Conservation (phyloP, 176 grass and related monocot genomes). For the Carex scoparia region DNA sequence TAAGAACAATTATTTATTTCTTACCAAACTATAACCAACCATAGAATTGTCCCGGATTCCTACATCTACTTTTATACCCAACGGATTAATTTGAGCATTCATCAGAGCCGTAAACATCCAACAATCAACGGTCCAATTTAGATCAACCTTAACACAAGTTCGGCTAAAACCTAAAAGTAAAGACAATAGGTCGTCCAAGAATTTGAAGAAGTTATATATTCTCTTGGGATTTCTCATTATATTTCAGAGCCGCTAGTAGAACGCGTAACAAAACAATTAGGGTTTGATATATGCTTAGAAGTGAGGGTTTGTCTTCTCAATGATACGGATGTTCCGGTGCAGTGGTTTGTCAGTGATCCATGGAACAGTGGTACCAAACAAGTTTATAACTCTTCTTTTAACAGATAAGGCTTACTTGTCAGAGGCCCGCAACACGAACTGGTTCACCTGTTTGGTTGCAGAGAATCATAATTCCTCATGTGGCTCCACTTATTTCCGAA, state of each 20-base stretch:
- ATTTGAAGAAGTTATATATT: neutral
- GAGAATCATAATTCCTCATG: neutral
- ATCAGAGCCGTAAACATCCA: neutral
- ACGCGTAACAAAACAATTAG: neutral
- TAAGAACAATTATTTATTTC: neutral
- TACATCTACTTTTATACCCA: neutral
- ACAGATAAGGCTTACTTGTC: neutral
- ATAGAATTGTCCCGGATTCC: neutral
- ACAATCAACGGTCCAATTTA: neutral
- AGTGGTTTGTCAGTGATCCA: neutral
- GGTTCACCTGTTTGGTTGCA: neutral
- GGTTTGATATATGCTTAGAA: neutral
- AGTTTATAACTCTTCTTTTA: neutral
- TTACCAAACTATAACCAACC: conserved; percentile 12
- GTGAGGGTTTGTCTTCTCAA: neutral
- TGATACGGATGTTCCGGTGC: too few relatives aligned
- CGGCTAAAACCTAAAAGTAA: neutral
- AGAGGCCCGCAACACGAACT: neutral
- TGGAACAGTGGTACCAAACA: neutral
- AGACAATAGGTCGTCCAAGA: neutral
- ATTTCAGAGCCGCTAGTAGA: neutral
- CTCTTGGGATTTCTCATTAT: neutral
- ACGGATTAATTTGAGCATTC: neutral
- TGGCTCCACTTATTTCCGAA: neutral
- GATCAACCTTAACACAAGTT: neutral